These are phyloP conservation scores for Aspergillus felis DNA, from an alignment of 2,329 filamentous ascomycete genomes.

Conservation along the genomic window DNA sequence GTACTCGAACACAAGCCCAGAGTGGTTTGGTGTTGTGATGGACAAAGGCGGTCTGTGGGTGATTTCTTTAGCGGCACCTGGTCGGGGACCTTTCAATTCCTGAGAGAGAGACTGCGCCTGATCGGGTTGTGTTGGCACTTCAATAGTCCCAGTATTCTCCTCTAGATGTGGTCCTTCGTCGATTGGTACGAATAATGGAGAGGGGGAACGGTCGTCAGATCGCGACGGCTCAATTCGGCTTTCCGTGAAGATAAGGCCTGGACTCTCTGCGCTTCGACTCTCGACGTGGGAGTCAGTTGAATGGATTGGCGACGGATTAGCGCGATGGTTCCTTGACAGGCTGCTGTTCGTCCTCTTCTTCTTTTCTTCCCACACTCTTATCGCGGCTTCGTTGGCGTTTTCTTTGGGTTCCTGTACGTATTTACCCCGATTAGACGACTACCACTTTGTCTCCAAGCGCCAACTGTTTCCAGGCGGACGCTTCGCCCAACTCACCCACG, in stretches of 20 bases:
- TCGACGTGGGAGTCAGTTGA: not conserved
- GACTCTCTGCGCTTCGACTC: slow-evolving; percentile 2
- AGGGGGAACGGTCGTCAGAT: slow-evolving; percentile 1
- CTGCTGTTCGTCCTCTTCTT: slow-evolving; percentile 9
- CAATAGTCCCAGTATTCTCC: not conserved
- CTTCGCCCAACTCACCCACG: slow-evolving; percentile 31
- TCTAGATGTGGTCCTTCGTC: slow-evolving; percentile 1
- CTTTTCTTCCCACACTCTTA: slow-evolving; percentile 27
- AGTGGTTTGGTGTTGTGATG: not conserved
- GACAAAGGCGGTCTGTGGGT: not conserved
- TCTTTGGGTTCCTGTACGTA: slow-evolving; percentile 31
- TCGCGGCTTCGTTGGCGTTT: slow-evolving; percentile 28
- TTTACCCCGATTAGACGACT: not conserved
- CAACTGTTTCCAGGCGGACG: not conserved
- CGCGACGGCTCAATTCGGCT: not conserved
- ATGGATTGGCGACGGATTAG: slow-evolving; percentile 5
- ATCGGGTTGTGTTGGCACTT: not conserved
- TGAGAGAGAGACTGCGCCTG: not conserved
- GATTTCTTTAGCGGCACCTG: not conserved
- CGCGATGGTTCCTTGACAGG: slow-evolving; percentile 3
- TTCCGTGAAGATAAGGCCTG: not conserved
- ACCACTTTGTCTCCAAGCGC: not conserved
- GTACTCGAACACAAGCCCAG: slow-evolving; percentile 10
- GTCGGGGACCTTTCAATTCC: not conserved
- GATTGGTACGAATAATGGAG: slow-evolving; percentile 17